A percentile compares a stretch with the other conserved stretches of the same genome.
These are phyloP conservation scores for Calonectria crousiana DNA, from an alignment of 2,329 filamentous ascomycete genomes.

Conservation along the genomic window DNA sequence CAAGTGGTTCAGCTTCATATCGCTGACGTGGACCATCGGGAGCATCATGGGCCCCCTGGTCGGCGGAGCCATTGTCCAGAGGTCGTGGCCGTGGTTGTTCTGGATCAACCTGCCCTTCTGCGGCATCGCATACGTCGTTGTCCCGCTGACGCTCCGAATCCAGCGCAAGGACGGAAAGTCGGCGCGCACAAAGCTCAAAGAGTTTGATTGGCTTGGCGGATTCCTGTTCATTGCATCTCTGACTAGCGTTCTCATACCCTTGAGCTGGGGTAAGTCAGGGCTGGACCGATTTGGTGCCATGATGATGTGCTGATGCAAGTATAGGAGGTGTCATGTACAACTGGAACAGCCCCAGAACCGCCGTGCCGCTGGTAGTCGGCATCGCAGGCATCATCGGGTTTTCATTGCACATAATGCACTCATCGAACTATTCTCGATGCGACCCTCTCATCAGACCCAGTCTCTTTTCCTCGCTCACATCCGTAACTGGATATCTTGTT, in stretches of 20 bases:
- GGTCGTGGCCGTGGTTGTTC: constrained; percentile 73
- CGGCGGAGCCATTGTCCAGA: constrained; percentile 66
- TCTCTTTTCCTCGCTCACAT: constrained; percentile 39
- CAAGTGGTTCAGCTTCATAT: constrained; percentile 53
- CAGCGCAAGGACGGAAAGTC: constrained; percentile 29
- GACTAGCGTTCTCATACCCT: constrained; percentile 54
- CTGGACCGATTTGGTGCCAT: neutral
- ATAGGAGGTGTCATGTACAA: constrained; percentile 72
- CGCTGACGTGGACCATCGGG: constrained; percentile 66
- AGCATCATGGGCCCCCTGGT: constrained; percentile 57
- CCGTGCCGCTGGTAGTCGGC: constrained; percentile 72
- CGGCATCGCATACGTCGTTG: constrained; percentile 33
- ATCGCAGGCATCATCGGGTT: constrained; percentile 50
- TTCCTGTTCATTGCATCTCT: constrained; percentile 70
- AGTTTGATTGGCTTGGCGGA: constrained; percentile 73
- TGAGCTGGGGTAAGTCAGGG: constrained; percentile 37
- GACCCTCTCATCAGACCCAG: constrained; percentile 39
- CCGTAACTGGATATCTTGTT: constrained; percentile 38
- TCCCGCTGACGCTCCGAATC: constrained; percentile 36
- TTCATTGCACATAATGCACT: constrained; percentile 36
- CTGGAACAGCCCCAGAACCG: constrained; percentile 72
- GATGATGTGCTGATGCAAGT: constrained; percentile 8
- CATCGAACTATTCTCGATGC: constrained; percentile 34
- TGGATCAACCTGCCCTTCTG: constrained; percentile 72
- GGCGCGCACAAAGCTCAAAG: constrained; percentile 29